Percentiles rank a stretch among this genome's conserved stretches.
Conservation (phyloP, 2,329 filamentous ascomycete genomes). For the Ampelomyces quisqualis region DNA sequence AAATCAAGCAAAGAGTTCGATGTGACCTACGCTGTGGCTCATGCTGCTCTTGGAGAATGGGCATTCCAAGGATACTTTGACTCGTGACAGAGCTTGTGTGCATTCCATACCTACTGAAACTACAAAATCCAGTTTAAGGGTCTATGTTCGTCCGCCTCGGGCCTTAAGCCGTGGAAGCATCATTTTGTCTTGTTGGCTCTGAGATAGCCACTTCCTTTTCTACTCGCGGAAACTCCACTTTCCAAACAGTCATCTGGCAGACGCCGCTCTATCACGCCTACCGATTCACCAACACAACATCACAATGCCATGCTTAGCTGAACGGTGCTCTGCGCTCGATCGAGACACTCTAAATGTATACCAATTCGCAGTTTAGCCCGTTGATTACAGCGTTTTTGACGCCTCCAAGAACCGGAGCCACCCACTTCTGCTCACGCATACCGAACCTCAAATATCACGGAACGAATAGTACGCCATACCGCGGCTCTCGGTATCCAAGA, state of each 20-base stretch:
- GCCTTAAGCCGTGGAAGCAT: no score
- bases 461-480: constrained; percentile 15
- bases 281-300: constrained; percentile 3
- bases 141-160: constrained; percentile 14
- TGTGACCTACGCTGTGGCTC: not conserved
- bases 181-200: constrained; percentile 11
- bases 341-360: constrained; percentile 1
- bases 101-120: no score
- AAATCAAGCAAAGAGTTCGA: constrained; percentile 7
- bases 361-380: not conserved
- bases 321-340: constrained; percentile 8
- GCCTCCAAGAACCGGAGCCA: not conserved
- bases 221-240: constrained; percentile 18
- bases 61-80: no score
- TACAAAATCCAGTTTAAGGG: constrained; percentile 7
- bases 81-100: constrained; percentile 10
- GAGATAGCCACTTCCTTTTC: constrained; percentile 9
- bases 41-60: constrained; percentile 3
- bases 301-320: constrained; percentile 13
- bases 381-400: constrained; percentile 3
- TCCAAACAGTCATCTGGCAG: constrained; percentile 17
- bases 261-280: constrained; percentile 10
- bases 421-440: constrained; percentile 9
- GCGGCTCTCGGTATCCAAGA: constrained; percentile 6
- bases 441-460: not conserved